Evolutionary conservation across 768 basidiomycete genomes (phyloP).

Genomic region (Tubosaeta sp.): DNA sequence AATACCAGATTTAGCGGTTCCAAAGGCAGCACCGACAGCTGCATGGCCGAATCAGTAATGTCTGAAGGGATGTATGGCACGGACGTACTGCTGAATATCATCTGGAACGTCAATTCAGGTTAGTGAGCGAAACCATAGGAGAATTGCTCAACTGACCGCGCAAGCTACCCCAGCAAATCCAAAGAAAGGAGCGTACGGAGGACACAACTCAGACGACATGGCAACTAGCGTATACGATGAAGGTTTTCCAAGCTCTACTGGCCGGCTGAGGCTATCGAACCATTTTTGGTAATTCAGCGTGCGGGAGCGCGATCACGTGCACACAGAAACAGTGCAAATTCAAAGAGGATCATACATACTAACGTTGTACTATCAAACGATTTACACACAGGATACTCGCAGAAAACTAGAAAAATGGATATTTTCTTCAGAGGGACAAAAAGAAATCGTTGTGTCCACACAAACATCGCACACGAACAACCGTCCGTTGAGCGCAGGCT

Average conservation of each 20-base stretch:
- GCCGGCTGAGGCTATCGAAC: not conserved
- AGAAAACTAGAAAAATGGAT: no score
- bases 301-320: not conserved
- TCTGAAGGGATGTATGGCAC: not conserved
- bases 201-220: conserved; percentile 63
- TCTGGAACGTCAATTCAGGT: conserved; percentile 46
- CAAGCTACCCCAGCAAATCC: conserved; percentile 96
- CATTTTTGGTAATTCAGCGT: not conserved
- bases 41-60: conserved; percentile 12
- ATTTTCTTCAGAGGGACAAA: not conserved
- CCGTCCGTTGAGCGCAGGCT: not conserved
- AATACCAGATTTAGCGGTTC: conserved; percentile 95
- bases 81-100: conserved; percentile 90
- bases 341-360: no score
- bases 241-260: not conserved
- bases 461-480: not conserved
- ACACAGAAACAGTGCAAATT: no score
- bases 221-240: conserved; percentile 1
- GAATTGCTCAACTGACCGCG: conserved; percentile 56
- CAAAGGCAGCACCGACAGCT: conserved; percentile 95
- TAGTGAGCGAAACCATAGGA: conserved; percentile 7
- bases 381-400: no score
- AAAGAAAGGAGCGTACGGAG: conserved; percentile 96
- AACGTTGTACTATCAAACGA: no score
- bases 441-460: not conserved